Evolutionary conservation across 495 filamentous ascomycete species (phyloP).

Genomic region (Evernia prunastri): DNA sequence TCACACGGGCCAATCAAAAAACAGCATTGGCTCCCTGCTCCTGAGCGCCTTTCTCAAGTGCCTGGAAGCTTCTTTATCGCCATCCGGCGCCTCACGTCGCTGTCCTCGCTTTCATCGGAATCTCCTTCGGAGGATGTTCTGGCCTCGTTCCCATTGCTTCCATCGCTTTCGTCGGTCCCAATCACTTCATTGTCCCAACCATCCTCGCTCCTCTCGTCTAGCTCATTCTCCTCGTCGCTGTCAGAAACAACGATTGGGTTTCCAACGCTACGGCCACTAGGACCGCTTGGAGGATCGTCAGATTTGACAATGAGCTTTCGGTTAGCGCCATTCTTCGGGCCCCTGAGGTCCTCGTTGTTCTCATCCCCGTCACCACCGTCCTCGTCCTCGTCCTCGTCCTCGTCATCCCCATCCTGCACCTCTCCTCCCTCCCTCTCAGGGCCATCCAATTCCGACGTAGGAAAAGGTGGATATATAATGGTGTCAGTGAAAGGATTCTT

Average conservation of each 20-base stretch:
- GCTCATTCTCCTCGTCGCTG: neutral
- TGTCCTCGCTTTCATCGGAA: neutral
- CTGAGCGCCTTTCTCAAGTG: neutral
- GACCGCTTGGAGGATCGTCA: neutral
- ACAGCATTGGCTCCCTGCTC: neutral
- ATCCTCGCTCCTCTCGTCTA: too few species aligned
- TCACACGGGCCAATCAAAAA: neutral
- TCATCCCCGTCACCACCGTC: neutral
- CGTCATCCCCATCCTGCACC: neutral
- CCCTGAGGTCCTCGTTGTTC: neutral
- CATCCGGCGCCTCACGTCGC: neutral
- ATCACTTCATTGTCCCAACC: too few species aligned
- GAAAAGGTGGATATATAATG: neutral
- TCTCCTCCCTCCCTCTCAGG: neutral
- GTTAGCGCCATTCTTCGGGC: neutral
- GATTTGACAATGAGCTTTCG: neutral
- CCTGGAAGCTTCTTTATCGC: neutral
- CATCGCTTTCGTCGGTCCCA: neutral
- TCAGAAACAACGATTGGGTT: neutral
- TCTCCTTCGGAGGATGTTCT: neutral
- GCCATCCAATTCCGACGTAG: neutral
- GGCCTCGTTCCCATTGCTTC: neutral
- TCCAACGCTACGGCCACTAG: neutral
- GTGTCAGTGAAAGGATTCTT: neutral
- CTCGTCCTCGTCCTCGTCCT: neutral